Percentiles rank a stretch among this genome's conserved stretches.
Conservation (phyloP, 78 protist genomes). For the Mastigamoeba balamuthi region DNA sequence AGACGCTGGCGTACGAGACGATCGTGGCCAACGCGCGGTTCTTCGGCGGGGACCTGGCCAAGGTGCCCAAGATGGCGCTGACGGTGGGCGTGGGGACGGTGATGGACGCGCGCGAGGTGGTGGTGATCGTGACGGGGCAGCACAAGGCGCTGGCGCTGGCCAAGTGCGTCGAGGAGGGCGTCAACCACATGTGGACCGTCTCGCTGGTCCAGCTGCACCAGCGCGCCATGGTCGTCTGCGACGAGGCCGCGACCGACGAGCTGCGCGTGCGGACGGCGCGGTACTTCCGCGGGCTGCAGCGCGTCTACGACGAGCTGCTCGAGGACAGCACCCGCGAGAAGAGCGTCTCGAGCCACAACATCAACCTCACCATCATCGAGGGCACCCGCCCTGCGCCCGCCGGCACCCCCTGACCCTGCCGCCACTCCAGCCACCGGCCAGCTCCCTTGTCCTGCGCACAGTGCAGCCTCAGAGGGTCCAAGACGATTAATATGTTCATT, state of each 20-base stretch:
- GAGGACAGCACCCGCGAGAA: background rate
- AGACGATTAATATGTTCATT: too few species aligned
- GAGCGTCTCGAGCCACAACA: too few species aligned
- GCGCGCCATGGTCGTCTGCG: slow-evolving; percentile 58
- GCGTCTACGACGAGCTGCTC: background rate
- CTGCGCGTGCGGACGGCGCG: slow-evolving; percentile 62
- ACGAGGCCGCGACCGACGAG: slow-evolving; percentile 70
- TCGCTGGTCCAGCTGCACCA: slow-evolving; percentile 49
- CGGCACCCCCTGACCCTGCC: too few species aligned
- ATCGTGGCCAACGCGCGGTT: slow-evolving; percentile 63
- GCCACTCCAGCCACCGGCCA: too few species aligned
- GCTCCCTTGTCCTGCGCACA: too few species aligned
- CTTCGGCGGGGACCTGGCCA: slow-evolving; percentile 53
- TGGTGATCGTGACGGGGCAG: slow-evolving; percentile 64
- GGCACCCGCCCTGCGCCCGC: too few species aligned
- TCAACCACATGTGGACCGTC: slow-evolving; percentile 74
- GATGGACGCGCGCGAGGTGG: slow-evolving; percentile 68
- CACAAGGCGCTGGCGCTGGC: slow-evolving; percentile 63
- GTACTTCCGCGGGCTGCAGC: background rate
- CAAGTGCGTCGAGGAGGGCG: slow-evolving; percentile 59
- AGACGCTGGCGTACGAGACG: slow-evolving; percentile 66
- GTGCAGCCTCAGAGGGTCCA: too few species aligned
- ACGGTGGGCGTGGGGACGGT: slow-evolving; percentile 87
- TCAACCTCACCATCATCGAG: too few species aligned
- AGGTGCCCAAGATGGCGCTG: slow-evolving; percentile 78